Evolutionary conservation across 768 basidiomycete species (phyloP).

Genomic region (Lactarius sanguifluus): DNA sequence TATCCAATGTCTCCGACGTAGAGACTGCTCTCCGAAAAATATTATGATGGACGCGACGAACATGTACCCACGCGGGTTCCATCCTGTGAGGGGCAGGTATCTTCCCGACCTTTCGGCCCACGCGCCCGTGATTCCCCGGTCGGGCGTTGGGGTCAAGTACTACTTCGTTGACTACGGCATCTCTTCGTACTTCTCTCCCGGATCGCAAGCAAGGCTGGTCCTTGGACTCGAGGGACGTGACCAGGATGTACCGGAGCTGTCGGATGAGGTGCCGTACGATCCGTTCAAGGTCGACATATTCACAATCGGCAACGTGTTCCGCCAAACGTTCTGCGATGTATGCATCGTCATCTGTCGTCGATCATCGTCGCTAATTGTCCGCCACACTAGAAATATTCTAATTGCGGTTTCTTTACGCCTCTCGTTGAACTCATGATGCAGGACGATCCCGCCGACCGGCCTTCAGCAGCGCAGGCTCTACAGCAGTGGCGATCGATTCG

Average conservation of each 20-base stretch:
- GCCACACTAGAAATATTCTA: conserved; percentile 5
- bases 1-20: not conserved
- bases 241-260: conserved; percentile 27
- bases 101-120: conserved; percentile 9
- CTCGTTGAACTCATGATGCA: conserved; percentile 14
- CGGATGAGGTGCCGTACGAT: conserved; percentile 17
- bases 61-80: conserved; percentile 25
- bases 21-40: conserved; percentile 10
- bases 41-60: conserved; percentile 22
- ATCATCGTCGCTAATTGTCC: too few species aligned
- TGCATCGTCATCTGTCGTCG: too few species aligned
- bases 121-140: conserved; percentile 4
- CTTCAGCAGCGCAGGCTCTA: conserved; percentile 9
- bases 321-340: too few species aligned
- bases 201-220: not conserved
- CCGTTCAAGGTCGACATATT: conserved; percentile 30
- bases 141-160: conserved; percentile 15
- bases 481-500: conserved; percentile 14
- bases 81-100: conserved; percentile 8
- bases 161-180: conserved; percentile 25
- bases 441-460: conserved; percentile 1
- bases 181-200: conserved; percentile 19
- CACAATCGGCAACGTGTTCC: not conserved
- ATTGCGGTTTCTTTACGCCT: conserved; percentile 5
- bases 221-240: conserved; percentile 15